These are phyloP conservation scores for Phaffomyces antillensis DNA, from an alignment of 805 yeast species.

Conservation along the genomic window DNA sequence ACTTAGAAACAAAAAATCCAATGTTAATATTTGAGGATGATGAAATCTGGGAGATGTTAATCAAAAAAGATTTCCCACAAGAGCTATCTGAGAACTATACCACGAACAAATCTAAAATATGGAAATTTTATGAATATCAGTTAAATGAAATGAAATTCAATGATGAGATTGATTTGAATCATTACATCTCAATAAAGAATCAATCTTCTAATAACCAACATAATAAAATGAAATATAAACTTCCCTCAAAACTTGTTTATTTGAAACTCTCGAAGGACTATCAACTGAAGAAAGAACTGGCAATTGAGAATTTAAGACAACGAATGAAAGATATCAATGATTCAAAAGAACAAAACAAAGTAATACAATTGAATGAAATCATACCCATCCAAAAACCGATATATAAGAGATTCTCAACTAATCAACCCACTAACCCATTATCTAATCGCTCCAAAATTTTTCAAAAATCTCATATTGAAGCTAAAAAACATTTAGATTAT, in stretches of 20 bases:
- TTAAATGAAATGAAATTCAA: conserved; percentile 13
- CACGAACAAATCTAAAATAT: conserved; percentile 15
- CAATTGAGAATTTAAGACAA: conserved; percentile 28
- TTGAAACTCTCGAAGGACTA: conserved; percentile 27
- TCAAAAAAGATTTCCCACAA: conserved; percentile 29
- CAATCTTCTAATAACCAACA: not conserved
- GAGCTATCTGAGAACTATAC: conserved; percentile 26
- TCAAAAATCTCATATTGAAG: conserved; percentile 20
- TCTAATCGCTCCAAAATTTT: conserved; percentile 19
- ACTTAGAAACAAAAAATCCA: conserved; percentile 26
- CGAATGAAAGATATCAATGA: conserved; percentile 23
- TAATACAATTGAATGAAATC: conserved; percentile 18
- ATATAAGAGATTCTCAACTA: too few relatives aligned
- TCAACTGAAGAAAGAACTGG: conserved; percentile 26
- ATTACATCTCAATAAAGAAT: conserved; percentile 11
- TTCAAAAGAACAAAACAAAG: conserved; percentile 27
- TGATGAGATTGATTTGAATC: conserved; percentile 9
- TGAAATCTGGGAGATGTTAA: conserved; percentile 26
- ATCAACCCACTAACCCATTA: not conserved
- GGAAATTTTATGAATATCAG: conserved; percentile 15
- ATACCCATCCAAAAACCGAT: conserved; percentile 8
- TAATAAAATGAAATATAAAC: conserved; percentile 20
- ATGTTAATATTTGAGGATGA: conserved; percentile 32
- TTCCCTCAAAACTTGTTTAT: conserved; percentile 31
- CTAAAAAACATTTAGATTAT: conserved; percentile 9